Evolutionary conservation across 345 rosid genomes (phyloP).

Genomic region (Aegle marmelos): DNA sequence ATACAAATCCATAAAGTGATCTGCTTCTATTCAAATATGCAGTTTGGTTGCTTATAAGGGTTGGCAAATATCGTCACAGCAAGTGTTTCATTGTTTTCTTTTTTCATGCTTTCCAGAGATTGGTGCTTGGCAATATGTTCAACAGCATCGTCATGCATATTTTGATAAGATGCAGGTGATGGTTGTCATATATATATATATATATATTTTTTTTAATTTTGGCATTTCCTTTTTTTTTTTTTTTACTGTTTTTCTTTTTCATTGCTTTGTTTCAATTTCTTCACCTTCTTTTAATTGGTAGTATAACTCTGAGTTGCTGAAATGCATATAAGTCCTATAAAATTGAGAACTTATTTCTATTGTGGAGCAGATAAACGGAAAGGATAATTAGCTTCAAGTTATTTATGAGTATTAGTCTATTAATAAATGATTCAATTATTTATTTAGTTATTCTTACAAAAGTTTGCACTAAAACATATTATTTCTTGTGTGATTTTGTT

Average conservation of each 20-base stretch:
- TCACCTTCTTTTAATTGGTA: neutral
- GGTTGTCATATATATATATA: too few species aligned
- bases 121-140: constrained; percentile 90
- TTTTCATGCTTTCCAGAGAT: constrained; percentile 44
- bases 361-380: neutral
- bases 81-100: neutral
- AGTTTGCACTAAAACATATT: neutral
- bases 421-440: neutral
- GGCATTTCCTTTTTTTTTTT: too few species aligned
- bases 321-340: neutral
- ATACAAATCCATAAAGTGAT: neutral
- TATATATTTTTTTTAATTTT: neutral
- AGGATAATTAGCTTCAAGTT: neutral
- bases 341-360: neutral
- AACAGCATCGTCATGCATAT: constrained; percentile 80
- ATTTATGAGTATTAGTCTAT: neutral
- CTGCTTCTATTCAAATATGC: neutral
- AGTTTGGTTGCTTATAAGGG: neutral
- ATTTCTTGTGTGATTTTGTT: neutral
- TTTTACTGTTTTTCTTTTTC: too few species aligned
- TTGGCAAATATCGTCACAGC: neutral
- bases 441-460: neutral
- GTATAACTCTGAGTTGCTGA: neutral
- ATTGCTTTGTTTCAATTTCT: neutral
- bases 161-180: constrained; percentile 95